Base-by-base conservation (phyloP, 768 basidiomycete genomes). In the Imleria badia region DNA sequence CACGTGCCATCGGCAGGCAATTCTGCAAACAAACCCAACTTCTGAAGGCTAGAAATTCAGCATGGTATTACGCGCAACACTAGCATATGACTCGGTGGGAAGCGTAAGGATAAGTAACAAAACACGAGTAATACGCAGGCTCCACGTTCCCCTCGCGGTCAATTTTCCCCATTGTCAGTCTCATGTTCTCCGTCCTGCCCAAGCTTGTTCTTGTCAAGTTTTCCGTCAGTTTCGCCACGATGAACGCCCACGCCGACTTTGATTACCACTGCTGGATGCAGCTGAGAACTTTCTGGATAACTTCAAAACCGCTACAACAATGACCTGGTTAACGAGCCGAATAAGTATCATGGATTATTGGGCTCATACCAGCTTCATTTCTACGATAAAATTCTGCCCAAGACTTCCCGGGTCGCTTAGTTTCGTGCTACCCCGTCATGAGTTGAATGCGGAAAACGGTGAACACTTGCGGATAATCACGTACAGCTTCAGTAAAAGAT, bases 311-410 rank as follows among this genome's bases (percentile, higher is more conserved):
- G 56, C 69, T 72, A 45, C 35, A 20, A 48, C 7, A 6, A 17
- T 34, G 12, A 42, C 41, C 35, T 39, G 14, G 52, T 66, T 31
- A 59, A 45, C 54, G 7, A 52, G 22, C 17, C 34, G 34, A 48
- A 48, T 31, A 39, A 14, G 39, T 10, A 13, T 20, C n/a, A 50
- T 7, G 23, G 23, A 51, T 38, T 34, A n/a, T 49, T 40, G 15
- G n/a, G 59, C 39, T 69, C 71, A 38, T 47, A 85, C 86, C 70
- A 54, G 65, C 45, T 65, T 83, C 79, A 56, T 83, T 71, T 54
- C 72, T 73, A 30, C 83, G 75, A 60, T 81, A 85, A 59, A 78
- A 82, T 63, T 86, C 83, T 19, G 72, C 75, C 86, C 86, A 88
- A 8, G 84, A 76, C 60, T 81, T 84, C 4, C 67, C 65, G 34